These are phyloP conservation scores for Starmerella cellae DNA, from an alignment of 805 yeast species.

Conservation along the genomic window DNA sequence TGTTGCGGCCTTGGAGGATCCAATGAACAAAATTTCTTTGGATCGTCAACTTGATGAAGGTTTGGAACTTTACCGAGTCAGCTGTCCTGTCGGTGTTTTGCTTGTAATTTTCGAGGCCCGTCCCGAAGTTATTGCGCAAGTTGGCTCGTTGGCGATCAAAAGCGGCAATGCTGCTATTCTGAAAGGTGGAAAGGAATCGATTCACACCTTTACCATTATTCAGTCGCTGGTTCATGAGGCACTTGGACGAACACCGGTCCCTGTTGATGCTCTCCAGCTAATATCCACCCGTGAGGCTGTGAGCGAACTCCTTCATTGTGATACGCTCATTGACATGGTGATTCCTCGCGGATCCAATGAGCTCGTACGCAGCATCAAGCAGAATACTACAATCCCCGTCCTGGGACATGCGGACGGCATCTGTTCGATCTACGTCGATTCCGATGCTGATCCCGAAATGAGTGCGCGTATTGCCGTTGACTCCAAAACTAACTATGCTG, in stretches of 20 bases:
- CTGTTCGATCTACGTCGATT: conserved; percentile 76
- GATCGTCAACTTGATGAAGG: conserved; percentile 82
- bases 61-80: conserved; percentile 64
- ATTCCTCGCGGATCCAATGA: conserved; percentile 97
- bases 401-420: conserved; percentile 98
- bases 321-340: conserved; percentile 81
- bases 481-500: conserved; percentile 91
- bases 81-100: conserved; percentile 90
- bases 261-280: conserved; percentile 68
- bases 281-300: conserved; percentile 86
- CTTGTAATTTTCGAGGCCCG: conserved; percentile 89
- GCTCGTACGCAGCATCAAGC: conserved; percentile 73
- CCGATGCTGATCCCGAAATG: conserved; percentile 60
- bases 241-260: conserved; percentile 55
- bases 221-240: conserved; percentile 53
- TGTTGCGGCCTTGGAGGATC: conserved; percentile 80
- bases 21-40: conserved; percentile 77
- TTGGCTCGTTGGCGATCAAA: conserved; percentile 87
- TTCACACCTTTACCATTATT: conserved; percentile 71
- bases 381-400: conserved; percentile 86
- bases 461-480: conserved; percentile 68
- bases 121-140: conserved; percentile 97
- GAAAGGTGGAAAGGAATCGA: conserved; percentile 93
- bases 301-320: conserved; percentile 68
- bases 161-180: conserved; percentile 94